Conservation (phyloP, 352 stramenopile species). For the Phytophthora pinifolia region DNA sequence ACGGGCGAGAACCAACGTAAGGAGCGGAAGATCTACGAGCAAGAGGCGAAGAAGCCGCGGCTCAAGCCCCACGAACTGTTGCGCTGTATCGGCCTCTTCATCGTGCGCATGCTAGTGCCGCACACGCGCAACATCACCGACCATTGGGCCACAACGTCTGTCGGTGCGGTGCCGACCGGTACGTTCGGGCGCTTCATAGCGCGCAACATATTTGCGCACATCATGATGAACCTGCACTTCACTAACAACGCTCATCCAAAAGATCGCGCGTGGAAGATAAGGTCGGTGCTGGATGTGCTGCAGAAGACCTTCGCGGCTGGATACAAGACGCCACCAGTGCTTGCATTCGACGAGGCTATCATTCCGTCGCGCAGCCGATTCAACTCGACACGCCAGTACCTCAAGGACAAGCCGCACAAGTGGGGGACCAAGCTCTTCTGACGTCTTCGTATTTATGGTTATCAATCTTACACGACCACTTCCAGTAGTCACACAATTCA, state of each 20-base stretch:
- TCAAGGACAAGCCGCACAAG: conserved; percentile 12
- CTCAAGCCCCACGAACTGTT: conserved; percentile 10
- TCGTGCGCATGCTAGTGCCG: conserved; percentile 10
- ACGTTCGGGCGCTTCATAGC: conserved; percentile 21
- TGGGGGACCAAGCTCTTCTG: conserved; percentile 12
- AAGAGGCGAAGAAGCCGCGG: conserved; percentile 6
- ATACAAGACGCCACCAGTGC: conserved; percentile 1
- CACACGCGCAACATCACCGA: conserved; percentile 6
- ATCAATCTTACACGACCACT: no score
- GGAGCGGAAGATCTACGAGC: not conserved
- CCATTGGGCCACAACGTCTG: conserved; percentile 8
- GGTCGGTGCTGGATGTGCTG: conserved; percentile 3
- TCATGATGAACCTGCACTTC: conserved; percentile 22
- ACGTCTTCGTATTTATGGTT: no score
- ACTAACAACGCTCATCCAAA: conserved; percentile 1
- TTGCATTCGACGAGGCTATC: no score
- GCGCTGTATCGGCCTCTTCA: conserved; percentile 14
- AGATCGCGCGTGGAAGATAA: conserved; percentile 15
- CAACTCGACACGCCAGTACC: conserved; percentile 5
- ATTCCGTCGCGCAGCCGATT: no score
- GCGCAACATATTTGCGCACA: not conserved
- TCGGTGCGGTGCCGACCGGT: conserved; percentile 7
- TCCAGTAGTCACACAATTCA: no score
- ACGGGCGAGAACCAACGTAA: no score
- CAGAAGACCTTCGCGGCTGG: not conserved